A percentile compares a stretch with the other conserved stretches of the same genome.
These are phyloP conservation scores for Chlorella sp. DNA, from an alignment of 139 green algal genomes.

Conservation along the genomic window DNA sequence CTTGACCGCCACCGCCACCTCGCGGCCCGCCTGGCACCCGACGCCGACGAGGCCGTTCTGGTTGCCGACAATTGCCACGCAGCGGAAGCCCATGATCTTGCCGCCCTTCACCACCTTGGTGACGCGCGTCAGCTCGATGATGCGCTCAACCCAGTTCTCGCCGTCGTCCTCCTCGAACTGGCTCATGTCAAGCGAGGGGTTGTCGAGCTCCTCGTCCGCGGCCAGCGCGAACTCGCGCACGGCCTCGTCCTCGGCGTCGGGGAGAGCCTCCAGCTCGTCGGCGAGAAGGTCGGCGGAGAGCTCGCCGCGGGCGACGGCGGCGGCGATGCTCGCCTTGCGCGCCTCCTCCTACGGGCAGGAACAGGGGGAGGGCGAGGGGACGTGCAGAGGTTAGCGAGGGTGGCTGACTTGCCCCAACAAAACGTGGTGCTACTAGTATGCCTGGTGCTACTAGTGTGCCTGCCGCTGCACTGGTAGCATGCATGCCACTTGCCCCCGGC, in stretches of 20 bases:
- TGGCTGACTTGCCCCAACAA: too few relatives aligned
- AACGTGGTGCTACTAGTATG: too few relatives aligned
- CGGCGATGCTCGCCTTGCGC: conserved; percentile 9
- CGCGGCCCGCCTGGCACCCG: conserved; percentile 78
- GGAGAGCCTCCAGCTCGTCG: conserved; percentile 20
- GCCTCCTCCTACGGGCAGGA: conserved; percentile 21
- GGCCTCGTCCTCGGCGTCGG: conserved; percentile 11
- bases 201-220: not conserved
- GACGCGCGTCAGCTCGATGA: conserved; percentile 75
- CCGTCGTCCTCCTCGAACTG: conserved; percentile 19
- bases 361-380: not conserved
- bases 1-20: conserved; percentile 77
- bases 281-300: conserved; percentile 26
- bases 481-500: too few relatives aligned
- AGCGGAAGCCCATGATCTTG: conserved; percentile 90
- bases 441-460: too few relatives aligned
- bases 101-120: conserved; percentile 90
- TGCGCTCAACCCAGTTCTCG: conserved; percentile 45
- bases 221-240: not conserved
- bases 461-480: too few relatives aligned
- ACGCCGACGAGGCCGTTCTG: conserved; percentile 75
- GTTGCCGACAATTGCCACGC: conserved; percentile 50
- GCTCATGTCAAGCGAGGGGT: not conserved
- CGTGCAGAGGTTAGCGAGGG: too few relatives aligned
- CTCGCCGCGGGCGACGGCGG: conserved; percentile 14